A percentile compares a stretch with the other conserved stretches of the same genome.
phyloP scores from a whole-genome alignment of 768 basidiomycete species.

The Rubroboletus satanas region DNA sequence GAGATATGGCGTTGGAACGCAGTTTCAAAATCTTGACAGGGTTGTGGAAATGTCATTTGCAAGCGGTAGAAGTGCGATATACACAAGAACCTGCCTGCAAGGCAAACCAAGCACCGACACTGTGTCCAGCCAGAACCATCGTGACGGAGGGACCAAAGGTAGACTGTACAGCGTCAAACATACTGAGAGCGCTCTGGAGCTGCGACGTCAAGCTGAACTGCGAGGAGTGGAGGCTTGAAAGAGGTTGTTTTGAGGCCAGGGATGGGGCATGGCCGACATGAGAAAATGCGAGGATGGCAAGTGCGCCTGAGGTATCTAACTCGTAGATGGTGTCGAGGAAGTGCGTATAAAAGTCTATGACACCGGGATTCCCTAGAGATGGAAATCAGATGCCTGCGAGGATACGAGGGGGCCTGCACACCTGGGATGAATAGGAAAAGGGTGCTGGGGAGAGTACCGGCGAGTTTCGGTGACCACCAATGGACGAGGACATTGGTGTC shows the following conservation, averaged over 20 bases:
- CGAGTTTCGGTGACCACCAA: conserved; percentile 46
- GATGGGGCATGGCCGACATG: conserved; percentile 60
- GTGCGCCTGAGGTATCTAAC: conserved; percentile 28
- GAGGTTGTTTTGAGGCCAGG: conserved; percentile 18
- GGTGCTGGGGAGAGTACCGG: conserved; percentile 21
- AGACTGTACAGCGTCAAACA: conserved; percentile 42
- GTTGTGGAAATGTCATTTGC: neutral
- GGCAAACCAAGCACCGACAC: conserved; percentile 69
- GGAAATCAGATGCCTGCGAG: neutral
- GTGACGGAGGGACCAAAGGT: conserved; percentile 33
- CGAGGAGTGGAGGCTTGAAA: conserved; percentile 13
- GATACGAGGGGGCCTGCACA: conserved; percentile 6
- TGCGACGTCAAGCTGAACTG: conserved; percentile 44
- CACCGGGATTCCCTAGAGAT: conserved; percentile 49
- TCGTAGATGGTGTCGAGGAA: conserved; percentile 55
- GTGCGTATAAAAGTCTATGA: conserved; percentile 61
- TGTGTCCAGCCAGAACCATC: conserved; percentile 59
- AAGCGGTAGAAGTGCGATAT: neutral
- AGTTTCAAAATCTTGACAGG: conserved; percentile 47
- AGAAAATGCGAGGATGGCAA: conserved; percentile 58
- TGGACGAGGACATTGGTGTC: conserved; percentile 36
- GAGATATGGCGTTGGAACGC: conserved; percentile 35
- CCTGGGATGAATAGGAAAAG: conserved; percentile 52
- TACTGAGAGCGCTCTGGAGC: conserved; percentile 51
- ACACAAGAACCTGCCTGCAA: conserved; percentile 43